Percentiles rank a stretch among this genome's conserved stretches.
phyloP scores from a whole-genome alignment of 805 yeast species.

The Cyberlindnera euphorbiiphila region DNA sequence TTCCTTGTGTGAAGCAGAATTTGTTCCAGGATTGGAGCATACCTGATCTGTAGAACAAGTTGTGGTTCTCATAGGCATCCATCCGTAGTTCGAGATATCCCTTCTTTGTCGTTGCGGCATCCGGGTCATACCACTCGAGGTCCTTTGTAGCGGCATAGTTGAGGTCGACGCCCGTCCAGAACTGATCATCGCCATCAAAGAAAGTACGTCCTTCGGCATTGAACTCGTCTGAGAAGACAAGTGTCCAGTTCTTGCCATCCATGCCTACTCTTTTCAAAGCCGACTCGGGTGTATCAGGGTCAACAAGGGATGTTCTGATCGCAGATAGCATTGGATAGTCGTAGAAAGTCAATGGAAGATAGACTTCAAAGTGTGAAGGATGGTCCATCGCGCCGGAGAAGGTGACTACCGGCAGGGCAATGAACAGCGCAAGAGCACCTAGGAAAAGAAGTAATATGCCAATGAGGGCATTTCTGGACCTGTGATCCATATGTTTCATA shows the following conservation, averaged over 20 bases:
- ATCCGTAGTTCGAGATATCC: slow-evolving; percentile 38
- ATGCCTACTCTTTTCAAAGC: slow-evolving; percentile 36
- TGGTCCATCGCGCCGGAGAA: slow-evolving; percentile 61
- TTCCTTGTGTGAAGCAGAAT: slow-evolving; percentile 43
- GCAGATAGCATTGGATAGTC: slow-evolving; percentile 54
- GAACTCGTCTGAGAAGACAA: slow-evolving; percentile 47
- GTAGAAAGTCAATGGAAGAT: no score
- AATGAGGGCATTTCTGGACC: slow-evolving; percentile 57
- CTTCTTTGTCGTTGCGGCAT: slow-evolving; percentile 39
- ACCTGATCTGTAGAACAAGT: slow-evolving; percentile 42
- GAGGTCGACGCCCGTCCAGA: slow-evolving; percentile 41
- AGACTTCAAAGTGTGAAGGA: no score
- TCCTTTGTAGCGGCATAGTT: slow-evolving; percentile 46
- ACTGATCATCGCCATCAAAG: slow-evolving; percentile 45
- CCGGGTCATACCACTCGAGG: slow-evolving; percentile 51
- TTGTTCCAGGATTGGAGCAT: slow-evolving; percentile 48
- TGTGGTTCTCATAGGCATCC: slow-evolving; percentile 42
- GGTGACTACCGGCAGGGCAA: slow-evolving; percentile 79
- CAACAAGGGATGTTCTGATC: slow-evolving; percentile 58
- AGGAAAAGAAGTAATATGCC: slow-evolving; percentile 55
- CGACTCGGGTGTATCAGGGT: slow-evolving; percentile 63
- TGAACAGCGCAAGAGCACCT: slow-evolving; percentile 65
- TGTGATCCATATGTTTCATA: slow-evolving; percentile 59
- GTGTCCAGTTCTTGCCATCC: slow-evolving; percentile 37
- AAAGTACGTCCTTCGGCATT: slow-evolving; percentile 46